Base-by-base conservation (phyloP, 1,284 basidiomycete species). In the Melampsora medusae region DNA sequence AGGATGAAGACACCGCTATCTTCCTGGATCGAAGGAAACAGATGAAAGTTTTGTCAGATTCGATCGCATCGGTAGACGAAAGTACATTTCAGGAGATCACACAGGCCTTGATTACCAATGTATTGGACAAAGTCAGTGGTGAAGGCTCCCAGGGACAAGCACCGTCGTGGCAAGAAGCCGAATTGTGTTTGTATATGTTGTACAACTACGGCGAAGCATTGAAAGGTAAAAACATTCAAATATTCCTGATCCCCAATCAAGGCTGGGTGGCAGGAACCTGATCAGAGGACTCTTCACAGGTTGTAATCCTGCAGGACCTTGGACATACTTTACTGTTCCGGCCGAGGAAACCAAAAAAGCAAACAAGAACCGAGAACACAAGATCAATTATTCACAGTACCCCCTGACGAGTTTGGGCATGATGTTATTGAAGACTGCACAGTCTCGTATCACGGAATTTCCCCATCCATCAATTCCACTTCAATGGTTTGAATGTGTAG, bases 401-500 rank as follows among this genome's bases (percentile, higher is more conserved):
- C 92, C 95, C 17, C 86, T 98, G 46, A 98, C 95, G 2, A 86
- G 89, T 2, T 91, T 95, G 75, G 97, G 97, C 49, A 91, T 97
- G 82, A 89, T 98, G 85, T 85, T 99, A 67, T 87, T 91, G 78
- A 88, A 90, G 6, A 88, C 96, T 69, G 89, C 97, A 60, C 88
- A 91, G 79, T 94, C 92, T 35, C 89, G 90, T 25, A 89, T 99
- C 64, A 90, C 90, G 2, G 86, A 87, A 0, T 95, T 91, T 84
- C 92, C 92, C 1, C 91, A 97, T 83, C 90, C 90, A 33, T 87
- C 90, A 10, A 96, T 98, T n/a, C 87, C 89, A 16, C 87, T 97
- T 83, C 93, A 96, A 81, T 97, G 91, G 84, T 98, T 98, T 80
- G 97, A 99, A 84, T 92, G 92, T 28, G 88, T 89, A 10, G 89